phyloP scores from a whole-genome alignment of 805 yeast species.

The Ascoidea tarda region DNA sequence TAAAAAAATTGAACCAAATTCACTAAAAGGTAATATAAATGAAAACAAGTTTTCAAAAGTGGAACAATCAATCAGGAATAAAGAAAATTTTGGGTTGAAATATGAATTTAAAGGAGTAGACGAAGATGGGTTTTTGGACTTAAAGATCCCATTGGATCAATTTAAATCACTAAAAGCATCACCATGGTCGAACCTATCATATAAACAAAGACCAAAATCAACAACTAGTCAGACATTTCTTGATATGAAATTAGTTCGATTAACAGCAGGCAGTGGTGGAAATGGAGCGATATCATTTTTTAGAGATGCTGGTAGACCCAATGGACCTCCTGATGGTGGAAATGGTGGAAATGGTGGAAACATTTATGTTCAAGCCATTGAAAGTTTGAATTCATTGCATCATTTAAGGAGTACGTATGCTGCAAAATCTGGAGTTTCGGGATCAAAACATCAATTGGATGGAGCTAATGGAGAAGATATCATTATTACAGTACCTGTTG shows the following conservation, averaged over 20 bases:
- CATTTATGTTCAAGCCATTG: slow-evolving; percentile 69
- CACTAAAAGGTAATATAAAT: neutral
- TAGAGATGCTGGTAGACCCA: slow-evolving; percentile 70
- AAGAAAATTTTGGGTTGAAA: slow-evolving; percentile 2
- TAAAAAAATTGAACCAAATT: neutral
- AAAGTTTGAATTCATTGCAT: slow-evolving; percentile 58
- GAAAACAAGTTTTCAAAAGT: neutral
- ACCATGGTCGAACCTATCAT: slow-evolving; percentile 21
- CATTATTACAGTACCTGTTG: slow-evolving; percentile 78
- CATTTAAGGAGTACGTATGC: slow-evolving; percentile 49
- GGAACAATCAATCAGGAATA: slow-evolving; percentile 7
- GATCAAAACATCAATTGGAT: slow-evolving; percentile 65
- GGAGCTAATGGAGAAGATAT: slow-evolving; percentile 79
- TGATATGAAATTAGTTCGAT: slow-evolving; percentile 55
- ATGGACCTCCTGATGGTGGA: slow-evolving; percentile 98
- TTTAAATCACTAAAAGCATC: slow-evolving; percentile 16
- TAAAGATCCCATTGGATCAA: slow-evolving; percentile 3
- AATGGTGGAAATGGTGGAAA: slow-evolving; percentile 95
- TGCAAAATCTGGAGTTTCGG: slow-evolving; percentile 62
- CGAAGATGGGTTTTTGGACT: slow-evolving; percentile 2
- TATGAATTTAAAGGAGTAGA: slow-evolving; percentile 1
- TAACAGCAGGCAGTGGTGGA: slow-evolving; percentile 79
- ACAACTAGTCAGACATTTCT: slow-evolving; percentile 29
- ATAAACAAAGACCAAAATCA: slow-evolving; percentile 28
- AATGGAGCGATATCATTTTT: slow-evolving; percentile 76